Evolutionary conservation across 305 asterid species (phyloP), one percentile per base, ranked within the genome.

Genomic region (Rubia balearica): DNA sequence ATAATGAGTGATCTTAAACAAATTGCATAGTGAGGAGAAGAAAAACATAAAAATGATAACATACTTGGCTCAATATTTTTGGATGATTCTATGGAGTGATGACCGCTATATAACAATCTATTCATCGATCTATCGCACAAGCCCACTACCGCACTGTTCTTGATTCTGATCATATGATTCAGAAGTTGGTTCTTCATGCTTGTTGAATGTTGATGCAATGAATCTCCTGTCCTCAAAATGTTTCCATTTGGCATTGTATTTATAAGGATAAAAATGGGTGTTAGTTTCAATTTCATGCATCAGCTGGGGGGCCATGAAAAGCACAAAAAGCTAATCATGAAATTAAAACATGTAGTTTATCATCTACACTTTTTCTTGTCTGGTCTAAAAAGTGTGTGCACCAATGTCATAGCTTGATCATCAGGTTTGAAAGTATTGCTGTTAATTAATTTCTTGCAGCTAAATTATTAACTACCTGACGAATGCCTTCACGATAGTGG

Each of bases 111-210:
- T 40, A 57, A 33, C 12, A 30, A 33, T 16, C 60, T 61, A 42
- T 41, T 30, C 48, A 17, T 61, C 7, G 68, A 46, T 8, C 61
- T 61, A 4, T 27, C 59, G 3, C 30, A 38, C 30, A 61, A 36
- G 63, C 33, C 38, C 16, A 8, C 60, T 41, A 53, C 57, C 2
- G 67, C 7, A 27, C 12, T 49, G 7, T 64, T 53, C 55, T 65
- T 21, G 8, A 46, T 61, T 33, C 63, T 62, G 21, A 62, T 49
- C 69, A 71, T 14, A 27, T 60, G 68, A 22, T 71, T 24, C 8
- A 41, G 22, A 4, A 62, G 63, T 36, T 71, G 69, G 22, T 48
- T 71, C 49, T 71, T 46, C 75, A 71, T 71, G 41, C n/a, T 71
- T 60, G 41, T 10, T 10, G 16, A 60, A 30, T 24, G 38, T 12